Evolutionary conservation across 2,329 filamentous ascomycete species (phyloP).

Genomic region (Apiospora arundinis): DNA sequence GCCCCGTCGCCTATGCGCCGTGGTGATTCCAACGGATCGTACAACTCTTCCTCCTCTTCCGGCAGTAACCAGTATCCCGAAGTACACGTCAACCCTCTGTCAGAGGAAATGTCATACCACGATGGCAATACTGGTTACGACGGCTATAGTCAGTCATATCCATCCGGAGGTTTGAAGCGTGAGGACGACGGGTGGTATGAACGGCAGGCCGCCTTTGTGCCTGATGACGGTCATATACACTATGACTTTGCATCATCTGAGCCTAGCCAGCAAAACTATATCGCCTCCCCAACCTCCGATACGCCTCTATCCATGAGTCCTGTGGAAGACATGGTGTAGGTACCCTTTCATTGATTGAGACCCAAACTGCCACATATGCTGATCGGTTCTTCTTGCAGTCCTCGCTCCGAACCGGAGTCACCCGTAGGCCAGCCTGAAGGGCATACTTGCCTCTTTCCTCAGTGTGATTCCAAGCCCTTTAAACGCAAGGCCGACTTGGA

Average conservation of each 20-base stretch:
- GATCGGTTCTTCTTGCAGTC: not conserved
- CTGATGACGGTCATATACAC: not conserved
- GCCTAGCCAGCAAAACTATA: not conserved
- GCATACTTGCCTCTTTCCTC: not conserved
- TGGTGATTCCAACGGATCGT: not conserved
- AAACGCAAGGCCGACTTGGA: conserved; percentile 60
- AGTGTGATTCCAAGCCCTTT: conserved; percentile 55
- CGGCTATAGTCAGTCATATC: not conserved
- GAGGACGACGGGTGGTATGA: conserved; percentile 12
- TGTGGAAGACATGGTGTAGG: not conserved
- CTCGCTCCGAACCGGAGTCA: not conserved
- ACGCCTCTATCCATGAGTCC: not conserved
- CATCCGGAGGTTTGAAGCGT: not conserved
- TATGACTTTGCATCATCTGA: not conserved
- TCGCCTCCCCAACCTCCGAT: not conserved
- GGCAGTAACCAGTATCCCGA: not conserved
- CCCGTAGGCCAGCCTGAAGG: not conserved
- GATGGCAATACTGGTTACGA: not conserved
- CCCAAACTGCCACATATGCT: not conserved
- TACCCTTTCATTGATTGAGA: not conserved
- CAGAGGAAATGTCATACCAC: not conserved
- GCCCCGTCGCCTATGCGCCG: conserved; percentile 15
- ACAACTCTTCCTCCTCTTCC: conserved; percentile 3
- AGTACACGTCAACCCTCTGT: not conserved
- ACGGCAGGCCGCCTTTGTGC: not conserved